A percentile compares a stretch with the other conserved stretches of the same genome.
Conservation (phyloP, 345 rosid species). For the Punica granatum region DNA sequence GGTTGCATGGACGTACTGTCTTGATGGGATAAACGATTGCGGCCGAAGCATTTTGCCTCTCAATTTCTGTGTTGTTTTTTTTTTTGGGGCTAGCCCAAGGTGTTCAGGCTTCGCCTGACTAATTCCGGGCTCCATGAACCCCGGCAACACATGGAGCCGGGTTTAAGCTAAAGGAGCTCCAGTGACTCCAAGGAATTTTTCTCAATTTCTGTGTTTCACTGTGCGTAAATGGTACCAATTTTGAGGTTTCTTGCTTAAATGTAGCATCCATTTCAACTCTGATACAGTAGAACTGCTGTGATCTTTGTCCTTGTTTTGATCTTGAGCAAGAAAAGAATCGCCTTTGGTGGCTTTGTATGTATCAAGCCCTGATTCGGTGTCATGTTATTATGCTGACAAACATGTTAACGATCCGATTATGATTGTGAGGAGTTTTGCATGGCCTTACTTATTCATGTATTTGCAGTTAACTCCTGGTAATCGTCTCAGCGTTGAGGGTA, state of each 20-base stretch:
- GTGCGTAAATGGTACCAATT: not conserved
- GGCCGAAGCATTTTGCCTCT: not conserved
- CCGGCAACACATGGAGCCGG: too few species aligned
- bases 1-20: not conserved
- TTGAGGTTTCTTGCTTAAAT: not conserved
- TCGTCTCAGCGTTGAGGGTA: not conserved
- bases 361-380: not conserved
- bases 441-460: not conserved
- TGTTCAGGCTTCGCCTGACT: too few species aligned
- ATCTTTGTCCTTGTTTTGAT: too few species aligned
- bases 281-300: not conserved
- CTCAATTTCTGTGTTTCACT: not conserved
- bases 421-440: not conserved
- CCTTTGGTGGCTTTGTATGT: not conserved
- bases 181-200: too few species aligned
- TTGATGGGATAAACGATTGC: not conserved
- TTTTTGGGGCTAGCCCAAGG: too few species aligned
- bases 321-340: not conserved
- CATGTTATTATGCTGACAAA: not conserved
- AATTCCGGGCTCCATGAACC: too few species aligned
- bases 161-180: too few species aligned
- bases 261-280: not conserved
- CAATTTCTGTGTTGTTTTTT: not conserved
- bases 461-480: not conserved
- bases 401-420: not conserved